These are phyloP conservation scores for Dipodascus geniculatus DNA, from an alignment of 805 yeast species.

Conservation along the genomic window DNA sequence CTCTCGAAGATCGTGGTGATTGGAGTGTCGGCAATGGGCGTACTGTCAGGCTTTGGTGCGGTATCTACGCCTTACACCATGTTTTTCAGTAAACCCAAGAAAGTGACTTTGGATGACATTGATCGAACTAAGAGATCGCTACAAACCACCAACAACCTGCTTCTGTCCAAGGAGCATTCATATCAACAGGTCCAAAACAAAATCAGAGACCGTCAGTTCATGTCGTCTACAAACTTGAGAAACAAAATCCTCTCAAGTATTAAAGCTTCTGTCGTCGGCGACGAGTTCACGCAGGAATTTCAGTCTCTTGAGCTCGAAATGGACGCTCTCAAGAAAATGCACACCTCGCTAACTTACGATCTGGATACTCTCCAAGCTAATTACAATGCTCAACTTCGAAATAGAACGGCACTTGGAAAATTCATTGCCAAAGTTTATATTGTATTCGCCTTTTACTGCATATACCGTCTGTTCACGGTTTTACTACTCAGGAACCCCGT, in stretches of 20 bases:
- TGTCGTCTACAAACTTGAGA: conserved; percentile 21
- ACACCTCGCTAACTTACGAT: conserved; percentile 24
- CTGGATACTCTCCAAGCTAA: conserved; percentile 16
- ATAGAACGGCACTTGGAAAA: conserved; percentile 23
- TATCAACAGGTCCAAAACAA: conserved; percentile 16
- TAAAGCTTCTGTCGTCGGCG: conserved; percentile 12
- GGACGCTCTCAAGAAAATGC: conserved; percentile 24
- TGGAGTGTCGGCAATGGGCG: conserved; percentile 32
- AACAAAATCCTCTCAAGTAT: conserved; percentile 18
- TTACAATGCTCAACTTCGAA: conserved; percentile 16
- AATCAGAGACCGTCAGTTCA: conserved; percentile 15
- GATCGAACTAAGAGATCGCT: conserved; percentile 22
- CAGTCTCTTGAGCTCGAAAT: conserved; percentile 21
- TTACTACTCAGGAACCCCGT: conserved; percentile 22
- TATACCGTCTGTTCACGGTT: conserved; percentile 28
- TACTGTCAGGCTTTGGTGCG: conserved; percentile 30
- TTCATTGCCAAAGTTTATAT: conserved; percentile 18
- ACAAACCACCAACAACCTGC: conserved; percentile 21
- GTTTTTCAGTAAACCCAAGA: conserved; percentile 17
- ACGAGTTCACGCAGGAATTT: conserved; percentile 12
- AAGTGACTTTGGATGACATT: conserved; percentile 21
- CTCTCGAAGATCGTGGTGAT: conserved; percentile 27
- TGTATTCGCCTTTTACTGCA: conserved; percentile 29
- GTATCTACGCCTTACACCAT: conserved; percentile 31
- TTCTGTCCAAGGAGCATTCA: conserved; percentile 18